These are phyloP conservation scores for Ganoderma meredithae DNA, from an alignment of 1,284 basidiomycete species.

Conservation along the genomic window DNA sequence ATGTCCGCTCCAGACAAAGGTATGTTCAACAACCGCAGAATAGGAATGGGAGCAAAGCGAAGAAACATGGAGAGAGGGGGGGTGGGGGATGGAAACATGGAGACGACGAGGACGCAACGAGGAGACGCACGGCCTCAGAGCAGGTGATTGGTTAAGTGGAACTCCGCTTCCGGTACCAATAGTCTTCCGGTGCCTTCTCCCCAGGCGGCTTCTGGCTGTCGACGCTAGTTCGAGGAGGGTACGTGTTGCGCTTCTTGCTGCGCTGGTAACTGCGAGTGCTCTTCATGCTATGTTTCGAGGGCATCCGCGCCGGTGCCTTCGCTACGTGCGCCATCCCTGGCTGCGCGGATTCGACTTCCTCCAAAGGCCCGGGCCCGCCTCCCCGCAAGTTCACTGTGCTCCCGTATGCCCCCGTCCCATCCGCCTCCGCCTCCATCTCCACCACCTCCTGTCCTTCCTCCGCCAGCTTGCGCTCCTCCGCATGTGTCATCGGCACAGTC, in stretches of 20 bases:
- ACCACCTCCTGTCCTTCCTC: not conserved
- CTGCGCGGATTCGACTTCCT: constrained; percentile 45
- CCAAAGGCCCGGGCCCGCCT: constrained; percentile 26
- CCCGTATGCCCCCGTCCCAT: not conserved
- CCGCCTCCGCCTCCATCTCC: not conserved
- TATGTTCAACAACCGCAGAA: no score
- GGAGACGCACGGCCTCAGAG: no score
- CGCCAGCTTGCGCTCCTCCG: constrained; percentile 19
- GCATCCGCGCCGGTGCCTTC: constrained; percentile 31
- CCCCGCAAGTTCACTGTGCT: constrained; percentile 20
- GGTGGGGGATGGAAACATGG: not conserved
- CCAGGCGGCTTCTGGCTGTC: not conserved
- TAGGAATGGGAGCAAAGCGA: no score
- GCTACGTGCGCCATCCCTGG: constrained; percentile 40
- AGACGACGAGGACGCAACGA: not conserved
- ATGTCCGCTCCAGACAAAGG: no score
- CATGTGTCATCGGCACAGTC: constrained; percentile 44
- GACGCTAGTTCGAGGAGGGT: not conserved
- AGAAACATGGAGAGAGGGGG: not conserved
- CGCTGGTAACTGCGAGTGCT: not conserved
- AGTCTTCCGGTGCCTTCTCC: not conserved
- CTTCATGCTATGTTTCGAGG: not conserved
- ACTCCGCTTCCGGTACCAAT: not conserved
- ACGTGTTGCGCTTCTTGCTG: not conserved
- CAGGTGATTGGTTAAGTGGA: not conserved